phyloP scores from a whole-genome alignment of 176 grass and related monocot genomes.

The Carex scoparia region DNA sequence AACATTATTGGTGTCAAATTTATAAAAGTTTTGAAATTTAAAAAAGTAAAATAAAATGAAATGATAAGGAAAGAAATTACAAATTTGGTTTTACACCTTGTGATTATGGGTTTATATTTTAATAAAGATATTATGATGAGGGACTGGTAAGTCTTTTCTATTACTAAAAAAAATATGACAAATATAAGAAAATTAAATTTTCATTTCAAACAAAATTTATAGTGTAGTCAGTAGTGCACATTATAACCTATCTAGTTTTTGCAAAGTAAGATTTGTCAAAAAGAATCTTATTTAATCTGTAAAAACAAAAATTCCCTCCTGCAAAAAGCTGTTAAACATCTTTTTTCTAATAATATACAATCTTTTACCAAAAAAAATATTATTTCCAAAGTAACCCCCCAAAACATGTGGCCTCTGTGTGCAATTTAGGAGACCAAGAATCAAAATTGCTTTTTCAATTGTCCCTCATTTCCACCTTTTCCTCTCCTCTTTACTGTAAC shows the following conservation, averaged over 20 bases:
- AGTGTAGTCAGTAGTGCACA: background rate
- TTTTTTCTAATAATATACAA: background rate
- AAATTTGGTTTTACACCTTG: too few species aligned
- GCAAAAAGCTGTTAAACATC: slow-evolving; percentile 12
- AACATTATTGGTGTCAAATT: too few species aligned
- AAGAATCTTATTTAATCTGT: background rate
- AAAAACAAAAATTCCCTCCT: background rate
- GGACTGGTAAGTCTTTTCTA: too few species aligned
- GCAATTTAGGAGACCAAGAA: slow-evolving; percentile 19
- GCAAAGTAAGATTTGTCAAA: background rate
- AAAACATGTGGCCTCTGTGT: background rate
- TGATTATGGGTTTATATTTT: too few species aligned
- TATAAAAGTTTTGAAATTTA: too few species aligned
- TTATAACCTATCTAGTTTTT: background rate
- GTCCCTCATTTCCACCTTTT: background rate
- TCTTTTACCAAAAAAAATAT: background rate
- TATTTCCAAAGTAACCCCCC: background rate
- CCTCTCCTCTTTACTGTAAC: background rate
- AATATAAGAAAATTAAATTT: background rate
- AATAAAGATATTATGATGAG: too few species aligned
- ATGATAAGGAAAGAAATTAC: too few species aligned
- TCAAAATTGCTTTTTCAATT: slow-evolving; percentile 7
- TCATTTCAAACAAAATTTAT: background rate
- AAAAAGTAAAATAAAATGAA: too few species aligned
- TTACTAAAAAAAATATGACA: too few species aligned